Percentiles rank a stretch among this genome's conserved stretches.
phyloP scores from a whole-genome alignment of 768 basidiomycete species.

The Cyclocybe aegerita region DNA sequence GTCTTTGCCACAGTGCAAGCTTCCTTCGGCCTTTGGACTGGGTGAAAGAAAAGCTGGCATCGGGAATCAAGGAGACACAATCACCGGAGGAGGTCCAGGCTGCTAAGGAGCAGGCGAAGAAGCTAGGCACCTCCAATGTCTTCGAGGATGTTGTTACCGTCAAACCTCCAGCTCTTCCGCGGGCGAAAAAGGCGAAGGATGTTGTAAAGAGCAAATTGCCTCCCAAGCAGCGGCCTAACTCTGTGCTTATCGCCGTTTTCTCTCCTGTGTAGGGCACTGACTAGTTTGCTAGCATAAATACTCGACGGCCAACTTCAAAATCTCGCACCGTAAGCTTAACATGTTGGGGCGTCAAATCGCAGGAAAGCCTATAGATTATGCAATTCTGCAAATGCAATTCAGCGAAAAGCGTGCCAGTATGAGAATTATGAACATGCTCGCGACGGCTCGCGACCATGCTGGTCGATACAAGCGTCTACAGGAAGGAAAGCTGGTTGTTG shows the following conservation, averaged over 20 bases:
- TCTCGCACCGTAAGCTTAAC: constrained; percentile 91
- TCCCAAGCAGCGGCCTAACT: constrained; percentile 25
- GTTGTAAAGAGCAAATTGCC: constrained; percentile 11
- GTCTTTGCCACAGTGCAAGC: constrained; percentile 33
- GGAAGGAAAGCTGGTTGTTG: constrained; percentile 71
- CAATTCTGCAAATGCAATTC: constrained; percentile 96
- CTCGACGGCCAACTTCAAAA: constrained; percentile 90
- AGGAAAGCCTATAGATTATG: constrained; percentile 90
- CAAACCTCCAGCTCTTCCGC: constrained; percentile 7
- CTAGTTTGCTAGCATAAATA: constrained; percentile 75
- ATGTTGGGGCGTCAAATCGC: constrained; percentile 84
- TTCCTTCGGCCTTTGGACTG: constrained; percentile 61
- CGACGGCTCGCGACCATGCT: constrained; percentile 85
- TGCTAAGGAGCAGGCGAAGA: constrained; percentile 42
- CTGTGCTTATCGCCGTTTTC: constrained; percentile 17
- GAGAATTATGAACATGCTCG: constrained; percentile 87
- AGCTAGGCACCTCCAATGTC: constrained; percentile 46
- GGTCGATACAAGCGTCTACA: constrained; percentile 73
- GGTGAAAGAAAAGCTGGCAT: constrained; percentile 59
- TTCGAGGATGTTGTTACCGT: constrained; percentile 38
- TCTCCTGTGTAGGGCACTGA: background rate
- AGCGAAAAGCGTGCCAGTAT: constrained; percentile 88
- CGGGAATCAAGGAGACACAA: constrained; percentile 43
- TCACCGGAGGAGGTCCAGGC: constrained; percentile 45
- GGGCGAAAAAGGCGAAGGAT: constrained; percentile 8